Evolutionary conservation across 1,139 yeast species (phyloP).

Genomic region (Pichia sp.): DNA sequence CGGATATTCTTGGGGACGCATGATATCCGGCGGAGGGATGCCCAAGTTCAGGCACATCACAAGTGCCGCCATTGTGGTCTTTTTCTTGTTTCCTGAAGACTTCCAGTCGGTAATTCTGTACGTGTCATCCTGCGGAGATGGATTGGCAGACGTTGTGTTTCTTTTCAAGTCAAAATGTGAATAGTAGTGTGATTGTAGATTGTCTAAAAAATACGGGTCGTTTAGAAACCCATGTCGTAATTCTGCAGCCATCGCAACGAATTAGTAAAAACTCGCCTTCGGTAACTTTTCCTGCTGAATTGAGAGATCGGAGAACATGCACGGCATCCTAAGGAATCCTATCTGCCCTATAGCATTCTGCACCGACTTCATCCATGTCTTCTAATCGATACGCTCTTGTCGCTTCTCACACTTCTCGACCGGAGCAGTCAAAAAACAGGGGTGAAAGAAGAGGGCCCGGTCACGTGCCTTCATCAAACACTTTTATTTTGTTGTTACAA

Average conservation of each 20-base stretch:
- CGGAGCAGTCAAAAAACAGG: not conserved
- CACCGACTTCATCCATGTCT: not conserved
- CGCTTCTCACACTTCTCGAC: not conserved
- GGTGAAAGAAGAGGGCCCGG: not conserved
- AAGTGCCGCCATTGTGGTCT: slow-evolving; percentile 92
- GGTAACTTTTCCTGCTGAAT: not conserved
- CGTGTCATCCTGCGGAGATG: slow-evolving; percentile 52
- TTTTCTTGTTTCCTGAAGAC: slow-evolving; percentile 80
- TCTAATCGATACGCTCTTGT: not conserved
- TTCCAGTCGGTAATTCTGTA: slow-evolving; percentile 89
- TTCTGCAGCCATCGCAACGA: slow-evolving; percentile 19
- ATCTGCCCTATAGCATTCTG: not conserved
- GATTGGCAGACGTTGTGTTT: slow-evolving; percentile 86
- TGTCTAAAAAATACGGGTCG: slow-evolving; percentile 27
- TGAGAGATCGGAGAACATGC: not conserved
- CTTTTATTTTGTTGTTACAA: not conserved
- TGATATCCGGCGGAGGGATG: slow-evolving; percentile 95
- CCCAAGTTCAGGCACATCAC: slow-evolving; percentile 88
- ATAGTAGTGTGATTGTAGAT: slow-evolving; percentile 29
- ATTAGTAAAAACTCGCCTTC: not conserved
- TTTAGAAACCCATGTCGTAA: slow-evolving; percentile 31
- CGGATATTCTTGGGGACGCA: slow-evolving; percentile 93
- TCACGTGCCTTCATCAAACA: not conserved
- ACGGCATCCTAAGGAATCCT: not conserved
- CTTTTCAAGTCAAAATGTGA: slow-evolving; percentile 49